A percentile compares a stretch with the other conserved stretches of the same genome.
phyloP scores from a whole-genome alignment of 306 rosid genomes.

The Lathyrus aphaca region DNA sequence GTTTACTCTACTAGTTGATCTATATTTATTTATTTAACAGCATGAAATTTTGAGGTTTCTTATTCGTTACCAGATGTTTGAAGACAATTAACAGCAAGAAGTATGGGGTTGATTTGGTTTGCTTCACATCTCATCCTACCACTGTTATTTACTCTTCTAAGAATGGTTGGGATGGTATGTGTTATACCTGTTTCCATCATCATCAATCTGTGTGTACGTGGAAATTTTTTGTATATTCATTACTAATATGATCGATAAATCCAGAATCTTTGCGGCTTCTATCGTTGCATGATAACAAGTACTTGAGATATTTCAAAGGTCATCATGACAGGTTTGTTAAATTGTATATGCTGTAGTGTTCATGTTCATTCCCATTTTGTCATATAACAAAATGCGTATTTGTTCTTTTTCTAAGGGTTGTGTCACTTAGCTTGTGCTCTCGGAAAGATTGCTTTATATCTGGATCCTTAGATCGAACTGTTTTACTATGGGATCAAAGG shows the following conservation, averaged over 20 bases:
- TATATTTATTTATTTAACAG: constrained; percentile 1
- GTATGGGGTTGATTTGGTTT: constrained; percentile 94
- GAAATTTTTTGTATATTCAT: constrained; percentile 5
- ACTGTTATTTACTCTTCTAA: constrained; percentile 95
- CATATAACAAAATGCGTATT: not conserved
- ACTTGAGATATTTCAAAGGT: constrained; percentile 94
- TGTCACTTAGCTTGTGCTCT: constrained; percentile 88
- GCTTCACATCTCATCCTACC: constrained; percentile 94
- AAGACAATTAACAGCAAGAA: constrained; percentile 98
- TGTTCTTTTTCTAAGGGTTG: constrained; percentile 69
- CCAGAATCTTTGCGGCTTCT: constrained; percentile 93
- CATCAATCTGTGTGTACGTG: not conserved
- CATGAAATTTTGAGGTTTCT: constrained; percentile 23
- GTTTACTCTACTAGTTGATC: not conserved
- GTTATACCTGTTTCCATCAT: constrained; percentile 16
- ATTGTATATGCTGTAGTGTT: not conserved
- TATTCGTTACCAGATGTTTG: constrained; percentile 70
- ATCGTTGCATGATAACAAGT: constrained; percentile 90
- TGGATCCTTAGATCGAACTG: constrained; percentile 91
- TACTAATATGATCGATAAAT: constrained; percentile 35
- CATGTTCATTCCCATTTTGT: not conserved
- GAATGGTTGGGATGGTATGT: constrained; percentile 98
- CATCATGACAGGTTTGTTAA: constrained; percentile 86
- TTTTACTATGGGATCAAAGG: constrained; percentile 94
- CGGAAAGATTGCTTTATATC: constrained; percentile 89